phyloP scores from a whole-genome alignment of 768 basidiomycete genomes.

The Royoungia palumana region DNA sequence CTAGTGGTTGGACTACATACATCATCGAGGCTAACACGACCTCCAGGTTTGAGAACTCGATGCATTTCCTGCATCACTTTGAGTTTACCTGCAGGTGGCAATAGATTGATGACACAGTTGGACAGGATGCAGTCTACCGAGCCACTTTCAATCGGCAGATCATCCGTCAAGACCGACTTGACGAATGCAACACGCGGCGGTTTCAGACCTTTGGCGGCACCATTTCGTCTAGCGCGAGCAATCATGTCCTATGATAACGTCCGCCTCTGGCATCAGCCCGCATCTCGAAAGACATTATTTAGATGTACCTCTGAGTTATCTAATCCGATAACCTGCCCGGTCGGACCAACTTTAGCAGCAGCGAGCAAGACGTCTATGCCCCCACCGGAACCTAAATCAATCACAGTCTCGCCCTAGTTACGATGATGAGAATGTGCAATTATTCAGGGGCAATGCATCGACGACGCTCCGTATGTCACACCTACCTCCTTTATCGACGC shows the following conservation, averaged over 20 bases:
- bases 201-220: constrained; percentile 36
- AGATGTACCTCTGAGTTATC: constrained; percentile 47
- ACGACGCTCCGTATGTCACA: too few species aligned
- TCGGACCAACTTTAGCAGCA: constrained; percentile 45
- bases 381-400: constrained; percentile 57
- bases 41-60: constrained; percentile 54
- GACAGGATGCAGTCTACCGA: constrained; percentile 55
- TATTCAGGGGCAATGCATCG: neutral
- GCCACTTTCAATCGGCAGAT: constrained; percentile 45
- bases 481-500: constrained; percentile 46
- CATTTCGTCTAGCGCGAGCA: constrained; percentile 43
- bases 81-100: constrained; percentile 41
- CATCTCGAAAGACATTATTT: neutral
- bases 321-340: constrained; percentile 51
- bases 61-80: constrained; percentile 44
- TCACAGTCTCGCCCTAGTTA: constrained; percentile 49
- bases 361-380: constrained; percentile 57
- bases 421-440: neutral
- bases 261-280: neutral
- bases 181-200: constrained; percentile 52
- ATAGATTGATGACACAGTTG: constrained; percentile 54
- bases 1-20: constrained; percentile 30
- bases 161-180: constrained; percentile 38
- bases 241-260: constrained; percentile 46
- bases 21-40: constrained; percentile 50